These are phyloP conservation scores for Fraxinus greggii DNA, from an alignment of 305 asterid species.

Conservation along the genomic window DNA sequence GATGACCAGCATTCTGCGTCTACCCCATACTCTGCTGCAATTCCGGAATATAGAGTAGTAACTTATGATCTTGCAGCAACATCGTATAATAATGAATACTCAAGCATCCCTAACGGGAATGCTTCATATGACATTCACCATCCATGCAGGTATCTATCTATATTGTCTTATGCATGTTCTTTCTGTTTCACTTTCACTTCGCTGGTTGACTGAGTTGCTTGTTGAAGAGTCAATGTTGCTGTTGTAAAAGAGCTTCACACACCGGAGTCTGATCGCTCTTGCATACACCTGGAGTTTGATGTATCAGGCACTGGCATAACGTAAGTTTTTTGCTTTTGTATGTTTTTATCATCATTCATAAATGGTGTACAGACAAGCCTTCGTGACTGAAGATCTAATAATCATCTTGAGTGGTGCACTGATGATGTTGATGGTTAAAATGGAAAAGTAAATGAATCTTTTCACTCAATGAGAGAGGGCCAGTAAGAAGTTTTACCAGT, in stretches of 20 bases:
- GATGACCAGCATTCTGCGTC: constrained; percentile 47
- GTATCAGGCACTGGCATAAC: constrained; percentile 55
- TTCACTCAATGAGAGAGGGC: neutral
- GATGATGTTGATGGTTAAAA: neutral
- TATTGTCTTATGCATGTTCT: neutral
- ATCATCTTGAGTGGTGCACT: constrained; percentile 11
- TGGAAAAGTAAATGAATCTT: neutral
- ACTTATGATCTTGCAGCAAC: constrained; percentile 42
- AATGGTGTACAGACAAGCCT: neutral
- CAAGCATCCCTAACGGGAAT: constrained; percentile 50
- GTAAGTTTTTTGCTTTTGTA: constrained; percentile 39
- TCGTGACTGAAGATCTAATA: neutral
- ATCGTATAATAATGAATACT: constrained; percentile 37
- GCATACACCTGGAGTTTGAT: constrained; percentile 79
- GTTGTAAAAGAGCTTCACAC: constrained; percentile 71
- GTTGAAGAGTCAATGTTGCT: constrained; percentile 66
- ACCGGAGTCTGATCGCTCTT: constrained; percentile 73
- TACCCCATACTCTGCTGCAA: constrained; percentile 78
- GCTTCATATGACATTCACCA: constrained; percentile 65
- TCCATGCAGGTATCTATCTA: constrained; percentile 72
- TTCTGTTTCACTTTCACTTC: neutral
- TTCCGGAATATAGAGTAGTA: constrained; percentile 60
- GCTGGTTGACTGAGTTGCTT: neutral
- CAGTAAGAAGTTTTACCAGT: neutral
- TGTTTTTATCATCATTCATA: constrained; percentile 1